These are phyloP conservation scores for Scytalidium lignicola DNA, from an alignment of 2,329 filamentous ascomycete genomes.

Conservation along the genomic window DNA sequence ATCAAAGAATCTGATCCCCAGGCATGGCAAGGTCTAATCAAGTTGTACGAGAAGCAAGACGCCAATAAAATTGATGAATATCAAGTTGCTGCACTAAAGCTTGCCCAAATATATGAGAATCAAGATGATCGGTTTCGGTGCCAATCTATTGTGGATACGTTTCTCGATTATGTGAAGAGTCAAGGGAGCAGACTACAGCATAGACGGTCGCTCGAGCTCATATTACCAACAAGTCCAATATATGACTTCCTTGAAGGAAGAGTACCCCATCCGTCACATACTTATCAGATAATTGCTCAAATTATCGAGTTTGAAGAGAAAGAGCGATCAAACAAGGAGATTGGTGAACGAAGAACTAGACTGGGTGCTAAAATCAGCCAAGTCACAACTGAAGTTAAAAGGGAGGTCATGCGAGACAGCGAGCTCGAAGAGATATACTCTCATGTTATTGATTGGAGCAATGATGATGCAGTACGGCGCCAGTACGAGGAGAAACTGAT, in stretches of 20 bases:
- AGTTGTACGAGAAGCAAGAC: constrained; percentile 76
- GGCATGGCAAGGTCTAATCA: constrained; percentile 85
- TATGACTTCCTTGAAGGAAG: constrained; percentile 81
- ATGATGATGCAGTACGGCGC: constrained; percentile 77
- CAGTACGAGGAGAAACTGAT: constrained; percentile 88
- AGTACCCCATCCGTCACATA: constrained; percentile 71
- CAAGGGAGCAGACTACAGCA: constrained; percentile 70
- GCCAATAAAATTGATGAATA: constrained; percentile 67
- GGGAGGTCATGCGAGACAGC: constrained; percentile 73
- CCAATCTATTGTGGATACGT: constrained; percentile 71
- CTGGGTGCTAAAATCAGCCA: constrained; percentile 79
- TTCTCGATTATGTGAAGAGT: constrained; percentile 66
- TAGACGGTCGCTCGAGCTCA: constrained; percentile 67
- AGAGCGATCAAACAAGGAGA: constrained; percentile 81
- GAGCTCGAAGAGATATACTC: constrained; percentile 76
- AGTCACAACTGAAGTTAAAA: constrained; percentile 81
- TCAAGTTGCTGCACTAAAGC: constrained; percentile 62
- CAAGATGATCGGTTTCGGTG: constrained; percentile 59
- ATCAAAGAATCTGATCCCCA: constrained; percentile 73
- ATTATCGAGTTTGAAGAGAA: constrained; percentile 83
- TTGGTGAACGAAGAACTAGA: constrained; percentile 81
- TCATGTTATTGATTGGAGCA: constrained; percentile 83
- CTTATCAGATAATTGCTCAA: constrained; percentile 76
- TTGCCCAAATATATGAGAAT: constrained; percentile 70
- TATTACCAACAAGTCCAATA: constrained; percentile 74